Evolutionary conservation across 2,329 filamentous ascomycete species (phyloP).

Genomic region (Aulographum hederae): DNA sequence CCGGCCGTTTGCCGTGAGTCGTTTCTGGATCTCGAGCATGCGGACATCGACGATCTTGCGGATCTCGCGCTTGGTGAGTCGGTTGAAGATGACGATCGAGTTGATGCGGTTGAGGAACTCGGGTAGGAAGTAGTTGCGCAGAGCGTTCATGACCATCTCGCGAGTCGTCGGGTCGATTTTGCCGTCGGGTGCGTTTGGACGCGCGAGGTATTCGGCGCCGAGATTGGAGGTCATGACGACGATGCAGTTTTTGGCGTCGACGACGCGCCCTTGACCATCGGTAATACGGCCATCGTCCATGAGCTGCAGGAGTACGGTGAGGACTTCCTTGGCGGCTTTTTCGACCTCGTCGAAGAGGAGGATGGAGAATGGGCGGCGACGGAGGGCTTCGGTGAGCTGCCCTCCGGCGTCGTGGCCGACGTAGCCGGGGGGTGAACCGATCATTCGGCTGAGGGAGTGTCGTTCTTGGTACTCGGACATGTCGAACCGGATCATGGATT

Average conservation of each 20-base stretch:
- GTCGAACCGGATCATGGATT: conserved; percentile 96
- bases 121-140: conserved; percentile 91
- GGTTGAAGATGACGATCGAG: conserved; percentile 95
- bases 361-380: conserved; percentile 92
- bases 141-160: conserved; percentile 76
- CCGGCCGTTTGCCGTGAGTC: conserved; percentile 66
- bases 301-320: conserved; percentile 94
- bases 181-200: conserved; percentile 60
- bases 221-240: conserved; percentile 99
- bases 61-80: conserved; percentile 76
- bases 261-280: conserved; percentile 84
- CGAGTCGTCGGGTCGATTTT: conserved; percentile 69
- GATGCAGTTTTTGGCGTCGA: conserved; percentile 95
- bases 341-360: conserved; percentile 95
- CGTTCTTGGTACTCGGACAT: conserved; percentile 99
- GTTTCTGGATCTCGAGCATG: conserved; percentile 74
- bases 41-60: conserved; percentile 90
- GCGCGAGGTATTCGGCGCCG: conserved; percentile 81
- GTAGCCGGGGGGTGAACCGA: conserved; percentile 90
- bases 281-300: conserved; percentile 99
- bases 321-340: conserved; percentile 93
- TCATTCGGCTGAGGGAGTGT: conserved; percentile 90
- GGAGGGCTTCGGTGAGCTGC: conserved; percentile 85
- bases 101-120: conserved; percentile 98
- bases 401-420: conserved; percentile 93